Evolutionary conservation across 148 eudicot genomes (phyloP), one percentile per base, ranked within the genome.

Genomic region (Camellia sinensis): DNA sequence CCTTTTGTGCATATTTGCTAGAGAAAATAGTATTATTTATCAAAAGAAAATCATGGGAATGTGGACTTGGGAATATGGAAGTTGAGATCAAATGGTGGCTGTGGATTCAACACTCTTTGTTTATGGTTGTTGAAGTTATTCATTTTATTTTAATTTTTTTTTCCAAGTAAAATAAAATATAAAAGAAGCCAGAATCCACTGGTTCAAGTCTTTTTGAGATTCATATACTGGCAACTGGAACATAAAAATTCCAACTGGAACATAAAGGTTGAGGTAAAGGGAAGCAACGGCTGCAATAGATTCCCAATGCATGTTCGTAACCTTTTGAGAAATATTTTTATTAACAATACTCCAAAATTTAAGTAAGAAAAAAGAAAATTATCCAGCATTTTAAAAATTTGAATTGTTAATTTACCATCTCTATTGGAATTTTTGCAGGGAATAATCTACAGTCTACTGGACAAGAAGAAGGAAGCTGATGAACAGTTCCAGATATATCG

Each of bases 381-480:
- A 48, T n/a, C 4, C 37, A 21, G 59, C 68, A n/a, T 43, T 22
- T 70, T 22, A 3, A 10, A 15, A 76, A 1, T 65, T 46, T 17
- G 14, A 65, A 40, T 45, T 40, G 67, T 73, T 22, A 18, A 10
- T 72, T 72, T 48, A 12, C 48, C 46, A 43, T 43, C 70, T 56
- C 9, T 21, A 1, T 19, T 19, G 73, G 56, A 50, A 71, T 80
- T 41, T 18, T 64, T 74, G 37, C 91, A 96, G 99, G 99, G 99
- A 73, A 91, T 96, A 67, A 84, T 96, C 21, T 93, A 90, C 91
- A 92, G 98, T 80, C 80, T 96, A 44, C 86, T 89, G 70, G 97
- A 93, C 82, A 93, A 87, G 76, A 91, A 85, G 92, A 88, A 87
- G 69, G 95, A 93, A 89, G 99, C 99, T 56, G 90, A 89, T 17